Conservation (phyloP, 805 yeast species). For the Starmerella asiatica region DNA sequence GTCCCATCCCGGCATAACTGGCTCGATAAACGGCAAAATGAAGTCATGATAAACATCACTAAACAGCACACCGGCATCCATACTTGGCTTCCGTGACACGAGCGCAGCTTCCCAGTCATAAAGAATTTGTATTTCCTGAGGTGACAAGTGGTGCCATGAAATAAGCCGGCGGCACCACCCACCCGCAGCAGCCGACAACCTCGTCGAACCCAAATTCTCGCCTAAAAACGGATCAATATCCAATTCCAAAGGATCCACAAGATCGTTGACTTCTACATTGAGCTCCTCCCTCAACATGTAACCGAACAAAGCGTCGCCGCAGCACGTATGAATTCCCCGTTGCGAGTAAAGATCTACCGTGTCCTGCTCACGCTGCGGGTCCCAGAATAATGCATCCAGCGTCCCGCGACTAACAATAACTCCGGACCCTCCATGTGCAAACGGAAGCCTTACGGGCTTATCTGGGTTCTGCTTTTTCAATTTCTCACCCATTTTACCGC, state of each 20-base stretch:
- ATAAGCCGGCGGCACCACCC: slow-evolving; percentile 26
- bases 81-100: slow-evolving; percentile 19
- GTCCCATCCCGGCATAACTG: slow-evolving; percentile 22
- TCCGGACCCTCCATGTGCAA: slow-evolving; percentile 33
- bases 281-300: slow-evolving; percentile 22
- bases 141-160: slow-evolving; percentile 27
- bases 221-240: slow-evolving; percentile 25
- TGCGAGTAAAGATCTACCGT: slow-evolving; percentile 18
- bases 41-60: slow-evolving; percentile 27
- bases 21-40: slow-evolving; percentile 23
- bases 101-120: slow-evolving; percentile 27
- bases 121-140: slow-evolving; percentile 26
- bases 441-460: slow-evolving; percentile 17
- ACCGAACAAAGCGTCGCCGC: slow-evolving; percentile 29
- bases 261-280: slow-evolving; percentile 10
- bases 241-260: slow-evolving; percentile 5
- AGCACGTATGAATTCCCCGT: slow-evolving; percentile 22
- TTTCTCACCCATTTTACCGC: slow-evolving; percentile 3
- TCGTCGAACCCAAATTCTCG: slow-evolving; percentile 21
- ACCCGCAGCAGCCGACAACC: slow-evolving; percentile 7
- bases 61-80: slow-evolving; percentile 14
- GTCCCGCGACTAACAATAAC: slow-evolving; percentile 26
- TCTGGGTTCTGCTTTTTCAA: slow-evolving; percentile 2
- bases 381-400: slow-evolving; percentile 24
- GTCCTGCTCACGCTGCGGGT: slow-evolving; percentile 17